Percentiles rank a stretch among this genome's conserved stretches.
phyloP scores from a whole-genome alignment of 345 rosid genomes.

The Eucalyptus erythrocorys region DNA sequence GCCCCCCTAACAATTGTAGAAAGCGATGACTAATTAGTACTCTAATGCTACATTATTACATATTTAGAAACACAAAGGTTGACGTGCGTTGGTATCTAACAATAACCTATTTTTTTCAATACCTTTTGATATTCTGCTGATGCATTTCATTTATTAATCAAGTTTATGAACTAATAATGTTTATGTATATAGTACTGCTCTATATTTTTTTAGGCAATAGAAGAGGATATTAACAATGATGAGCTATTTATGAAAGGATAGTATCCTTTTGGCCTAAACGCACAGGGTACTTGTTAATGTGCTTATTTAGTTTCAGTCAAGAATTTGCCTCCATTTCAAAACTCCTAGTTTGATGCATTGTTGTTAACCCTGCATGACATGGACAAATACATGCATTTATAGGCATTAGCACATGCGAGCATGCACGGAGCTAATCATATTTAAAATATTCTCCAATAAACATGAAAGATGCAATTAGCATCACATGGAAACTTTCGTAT shows the following conservation, averaged over 20 bases:
- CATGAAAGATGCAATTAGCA: background rate
- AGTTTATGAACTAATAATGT: background rate
- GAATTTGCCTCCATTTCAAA: background rate
- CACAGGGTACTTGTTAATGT: background rate
- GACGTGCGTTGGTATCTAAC: background rate
- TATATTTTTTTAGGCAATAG: background rate
- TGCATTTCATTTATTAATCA: background rate
- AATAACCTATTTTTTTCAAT: background rate
- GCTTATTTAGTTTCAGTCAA: background rate
- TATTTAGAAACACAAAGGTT: background rate
- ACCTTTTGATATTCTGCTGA: background rate
- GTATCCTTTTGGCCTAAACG: background rate
- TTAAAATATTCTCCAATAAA: background rate
- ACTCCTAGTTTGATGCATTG: background rate
- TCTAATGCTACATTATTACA: background rate
- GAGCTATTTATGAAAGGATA: background rate
- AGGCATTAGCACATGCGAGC: background rate
- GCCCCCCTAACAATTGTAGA: background rate
- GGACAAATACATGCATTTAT: background rate
- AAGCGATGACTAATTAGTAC: background rate
- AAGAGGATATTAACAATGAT: background rate
- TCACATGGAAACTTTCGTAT: background rate
- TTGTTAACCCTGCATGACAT: background rate
- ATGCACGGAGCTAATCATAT: background rate
- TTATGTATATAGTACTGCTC: background rate